Conservation (phyloP, 352 stramenopile genomes). For the Phytophthora sp. region DNA sequence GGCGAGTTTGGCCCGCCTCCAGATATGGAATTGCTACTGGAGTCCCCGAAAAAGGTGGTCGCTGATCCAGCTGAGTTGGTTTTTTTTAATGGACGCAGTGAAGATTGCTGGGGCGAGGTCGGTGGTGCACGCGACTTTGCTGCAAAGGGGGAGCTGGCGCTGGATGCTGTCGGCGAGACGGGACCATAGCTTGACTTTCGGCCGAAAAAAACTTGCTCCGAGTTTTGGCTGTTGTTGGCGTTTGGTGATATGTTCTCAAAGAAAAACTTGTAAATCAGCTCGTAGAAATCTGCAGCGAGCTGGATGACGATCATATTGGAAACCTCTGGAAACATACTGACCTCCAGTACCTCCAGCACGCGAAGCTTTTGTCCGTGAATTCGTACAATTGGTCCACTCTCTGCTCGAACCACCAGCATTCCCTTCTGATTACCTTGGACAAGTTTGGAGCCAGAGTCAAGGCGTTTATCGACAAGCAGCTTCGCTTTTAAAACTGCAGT, state of each 20-base stretch:
- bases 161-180: conserved; percentile 15
- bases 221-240: conserved; percentile 36
- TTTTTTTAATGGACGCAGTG: conserved; percentile 19
- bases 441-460: conserved; percentile 39
- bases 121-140: conserved; percentile 17
- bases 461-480: conserved; percentile 65
- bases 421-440: conserved; percentile 57
- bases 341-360: conserved; percentile 76
- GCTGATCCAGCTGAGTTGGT: conserved; percentile 21
- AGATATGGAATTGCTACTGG: conserved; percentile 3
- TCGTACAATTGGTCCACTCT: conserved; percentile 70
- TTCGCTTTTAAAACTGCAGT: conserved; percentile 77
- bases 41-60: conserved; percentile 19
- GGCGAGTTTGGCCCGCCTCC: conserved; percentile 17
- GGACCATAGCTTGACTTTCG: conserved; percentile 36
- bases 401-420: conserved; percentile 77
- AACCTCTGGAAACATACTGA: conserved; percentile 85
- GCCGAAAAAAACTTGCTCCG: conserved; percentile 68
- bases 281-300: conserved; percentile 81
- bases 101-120: conserved; percentile 7
- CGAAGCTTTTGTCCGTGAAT: conserved; percentile 75
- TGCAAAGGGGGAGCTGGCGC: conserved; percentile 21
- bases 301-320: conserved; percentile 88
- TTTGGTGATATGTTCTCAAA: conserved; percentile 56
- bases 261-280: conserved; percentile 87